These are phyloP conservation scores for Fusarium multiceps DNA, from an alignment of 2,329 filamentous ascomycete species.

Conservation along the genomic window DNA sequence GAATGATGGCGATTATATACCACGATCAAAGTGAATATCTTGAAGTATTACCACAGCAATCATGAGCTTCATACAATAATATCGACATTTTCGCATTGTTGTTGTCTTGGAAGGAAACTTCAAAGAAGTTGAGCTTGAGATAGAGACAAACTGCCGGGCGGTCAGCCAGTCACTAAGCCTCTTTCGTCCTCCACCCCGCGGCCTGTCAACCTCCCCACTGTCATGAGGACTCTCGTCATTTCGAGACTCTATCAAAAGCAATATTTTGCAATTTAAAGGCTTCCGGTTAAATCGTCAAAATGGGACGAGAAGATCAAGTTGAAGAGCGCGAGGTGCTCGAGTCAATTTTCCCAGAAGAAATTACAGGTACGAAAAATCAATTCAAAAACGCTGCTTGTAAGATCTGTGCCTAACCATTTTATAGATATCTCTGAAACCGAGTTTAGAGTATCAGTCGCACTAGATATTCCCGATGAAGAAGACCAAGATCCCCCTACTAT, in stretches of 20 bases:
- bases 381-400: not conserved
- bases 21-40: fast-evolving
- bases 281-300: constrained; percentile 45
- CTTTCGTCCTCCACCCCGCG: constrained; percentile 45
- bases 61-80: too few species aligned
- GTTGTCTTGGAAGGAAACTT: not conserved
- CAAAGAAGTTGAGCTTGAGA: not conserved
- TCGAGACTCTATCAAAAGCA: constrained; percentile 22
- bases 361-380: constrained; percentile 73
- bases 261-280: constrained; percentile 11
- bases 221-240: constrained; percentile 36
- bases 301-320: constrained; percentile 86
- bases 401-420: constrained; percentile 24
- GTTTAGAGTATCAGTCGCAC: constrained; percentile 85
- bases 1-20: not conserved
- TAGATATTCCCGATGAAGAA: constrained; percentile 79
- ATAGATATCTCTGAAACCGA: constrained; percentile 89
- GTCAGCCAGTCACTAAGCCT: constrained; percentile 47
- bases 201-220: constrained; percentile 43
- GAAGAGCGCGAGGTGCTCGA: constrained; percentile 98
- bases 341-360: constrained; percentile 98
- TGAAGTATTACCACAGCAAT: not conserved
- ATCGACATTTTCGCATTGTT: not conserved
- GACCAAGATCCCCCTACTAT: constrained; percentile 76
- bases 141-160: constrained; percentile 49